Evolutionary conservation across 495 filamentous ascomycete genomes (phyloP).

Genomic region (Xanthoparmelia taractica): DNA sequence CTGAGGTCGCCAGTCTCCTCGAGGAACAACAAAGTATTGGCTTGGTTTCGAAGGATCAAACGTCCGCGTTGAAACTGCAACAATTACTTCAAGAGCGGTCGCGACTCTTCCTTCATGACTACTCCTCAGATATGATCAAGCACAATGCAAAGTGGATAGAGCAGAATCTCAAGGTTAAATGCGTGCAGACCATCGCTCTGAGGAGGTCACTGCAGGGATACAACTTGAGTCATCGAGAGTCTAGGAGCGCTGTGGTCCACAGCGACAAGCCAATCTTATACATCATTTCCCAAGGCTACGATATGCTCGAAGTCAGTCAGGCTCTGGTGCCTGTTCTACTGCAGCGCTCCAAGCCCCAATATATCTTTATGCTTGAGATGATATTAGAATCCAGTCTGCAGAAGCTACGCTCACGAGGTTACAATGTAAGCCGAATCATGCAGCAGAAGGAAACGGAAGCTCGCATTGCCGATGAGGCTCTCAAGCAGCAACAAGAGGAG

Average conservation of each 20-base stretch:
- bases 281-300: conserved; percentile 55
- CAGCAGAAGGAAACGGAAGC: conserved; percentile 76
- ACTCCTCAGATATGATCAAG: conserved; percentile 56
- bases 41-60: conserved; percentile 44
- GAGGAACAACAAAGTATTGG: conserved; percentile 46
- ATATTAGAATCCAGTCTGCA: conserved; percentile 75
- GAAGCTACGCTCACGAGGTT: conserved; percentile 71
- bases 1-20: conserved; percentile 38
- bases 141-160: conserved; percentile 86
- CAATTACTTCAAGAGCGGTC: conserved; percentile 78
- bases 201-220: conserved; percentile 63
- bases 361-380: conserved; percentile 77
- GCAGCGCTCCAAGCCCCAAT: conserved; percentile 73
- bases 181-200: conserved; percentile 66
- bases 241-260: conserved; percentile 56
- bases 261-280: conserved; percentile 48
- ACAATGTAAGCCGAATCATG: conserved; percentile 91
- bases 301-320: conserved; percentile 83
- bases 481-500: conserved; percentile 67
- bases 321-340: conserved; percentile 73
- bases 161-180: conserved; percentile 69
- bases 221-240: conserved; percentile 56
- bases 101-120: conserved; percentile 79
- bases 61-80: conserved; percentile 49
- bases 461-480: conserved; percentile 72